Evolutionary conservation across 2,329 filamentous ascomycete genomes (phyloP).

Genomic region (Chaetomium sp.): DNA sequence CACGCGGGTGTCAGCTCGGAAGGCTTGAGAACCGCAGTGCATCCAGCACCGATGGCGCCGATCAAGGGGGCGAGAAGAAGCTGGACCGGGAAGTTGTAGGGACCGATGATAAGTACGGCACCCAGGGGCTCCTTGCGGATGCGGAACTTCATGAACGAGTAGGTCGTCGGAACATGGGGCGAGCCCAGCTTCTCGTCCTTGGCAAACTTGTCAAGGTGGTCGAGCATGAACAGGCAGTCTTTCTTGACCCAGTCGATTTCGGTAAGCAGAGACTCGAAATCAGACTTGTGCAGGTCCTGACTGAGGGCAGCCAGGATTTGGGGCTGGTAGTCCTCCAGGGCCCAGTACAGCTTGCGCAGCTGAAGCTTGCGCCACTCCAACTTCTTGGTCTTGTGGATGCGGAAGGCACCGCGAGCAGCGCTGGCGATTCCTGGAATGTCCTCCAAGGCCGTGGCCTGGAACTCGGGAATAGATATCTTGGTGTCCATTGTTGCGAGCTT

Average conservation of each 20-base stretch:
- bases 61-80: conserved; percentile 77
- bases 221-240: conserved; percentile 76
- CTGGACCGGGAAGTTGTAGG: conserved; percentile 93
- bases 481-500: conserved; percentile 43
- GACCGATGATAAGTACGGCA: conserved; percentile 79
- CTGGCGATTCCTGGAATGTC: conserved; percentile 64
- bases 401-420: conserved; percentile 68
- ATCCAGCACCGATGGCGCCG: conserved; percentile 90
- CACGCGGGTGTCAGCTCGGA: conserved; percentile 78
- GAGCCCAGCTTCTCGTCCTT: conserved; percentile 72
- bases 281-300: conserved; percentile 76
- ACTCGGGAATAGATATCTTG: conserved; percentile 48
- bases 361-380: conserved; percentile 81
- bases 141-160: conserved; percentile 69
- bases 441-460: conserved; percentile 65
- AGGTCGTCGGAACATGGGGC: conserved; percentile 67
- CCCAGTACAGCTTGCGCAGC: conserved; percentile 95
- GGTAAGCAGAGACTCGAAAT: conserved; percentile 70
- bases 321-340: conserved; percentile 73
- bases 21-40: conserved; percentile 87
- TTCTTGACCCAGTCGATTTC: conserved; percentile 80
- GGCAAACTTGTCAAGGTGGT: conserved; percentile 78
- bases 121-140: conserved; percentile 89
- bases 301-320: conserved; percentile 74
- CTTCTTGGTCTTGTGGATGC: conserved; percentile 77